Evolutionary conservation across 345 rosid genomes (phyloP).

Genomic region (Populus euphratica): DNA sequence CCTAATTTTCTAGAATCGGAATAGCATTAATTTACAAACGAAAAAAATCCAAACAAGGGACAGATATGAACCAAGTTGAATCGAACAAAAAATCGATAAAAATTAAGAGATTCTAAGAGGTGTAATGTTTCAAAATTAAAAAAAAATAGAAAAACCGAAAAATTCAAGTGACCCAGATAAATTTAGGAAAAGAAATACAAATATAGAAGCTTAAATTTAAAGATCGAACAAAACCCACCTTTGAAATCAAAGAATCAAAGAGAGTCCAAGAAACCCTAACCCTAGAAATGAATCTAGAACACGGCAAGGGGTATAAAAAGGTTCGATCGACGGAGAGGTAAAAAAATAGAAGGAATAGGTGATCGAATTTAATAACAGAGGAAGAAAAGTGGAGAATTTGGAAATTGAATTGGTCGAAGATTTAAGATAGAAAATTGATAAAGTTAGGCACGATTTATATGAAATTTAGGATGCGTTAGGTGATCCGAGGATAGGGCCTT

Average conservation of each 20-base stretch:
- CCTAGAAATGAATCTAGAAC: conserved; percentile 26
- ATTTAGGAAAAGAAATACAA: neutral
- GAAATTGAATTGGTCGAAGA: neutral
- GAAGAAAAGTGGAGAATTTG: neutral
- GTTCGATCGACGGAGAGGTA: conserved; percentile 18
- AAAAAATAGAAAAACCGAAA: neutral
- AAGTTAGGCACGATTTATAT: conserved; percentile 24
- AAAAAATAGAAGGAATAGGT: conserved; percentile 4
- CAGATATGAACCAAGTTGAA: neutral
- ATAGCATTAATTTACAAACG: neutral
- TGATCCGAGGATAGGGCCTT: neutral
- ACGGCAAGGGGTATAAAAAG: neutral
- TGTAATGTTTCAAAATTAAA: neutral
- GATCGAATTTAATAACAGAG: neutral
- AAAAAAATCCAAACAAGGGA: neutral
- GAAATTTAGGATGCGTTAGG: neutral
- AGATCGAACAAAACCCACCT: conserved; percentile 16
- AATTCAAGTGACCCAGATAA: conserved; percentile 9
- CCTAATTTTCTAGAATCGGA: neutral
- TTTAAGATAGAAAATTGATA: neutral
- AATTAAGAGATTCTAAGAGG: neutral
- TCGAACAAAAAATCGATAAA: neutral
- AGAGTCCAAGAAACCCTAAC: conserved; percentile 30
- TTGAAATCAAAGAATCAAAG: neutral
- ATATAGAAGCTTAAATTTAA: neutral